phyloP scores from a whole-genome alignment of 495 filamentous ascomycete species.

The Apodospora peruviana region DNA sequence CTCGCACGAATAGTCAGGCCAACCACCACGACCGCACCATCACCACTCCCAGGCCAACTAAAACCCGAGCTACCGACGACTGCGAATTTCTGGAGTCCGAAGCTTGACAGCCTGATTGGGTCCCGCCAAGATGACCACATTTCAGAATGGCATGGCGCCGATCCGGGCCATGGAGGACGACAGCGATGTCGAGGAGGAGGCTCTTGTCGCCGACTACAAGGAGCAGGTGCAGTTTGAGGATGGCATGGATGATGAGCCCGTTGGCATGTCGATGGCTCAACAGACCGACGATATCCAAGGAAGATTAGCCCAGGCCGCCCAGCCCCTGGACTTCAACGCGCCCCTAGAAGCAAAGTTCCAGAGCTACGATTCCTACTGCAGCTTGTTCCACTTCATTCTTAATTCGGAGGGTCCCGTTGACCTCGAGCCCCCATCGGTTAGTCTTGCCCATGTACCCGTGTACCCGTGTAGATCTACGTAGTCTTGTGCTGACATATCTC shows the following conservation, averaged over 20 bases:
- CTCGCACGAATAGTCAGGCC: conserved; percentile 19
- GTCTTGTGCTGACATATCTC: conserved; percentile 11
- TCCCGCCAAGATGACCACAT: conserved; percentile 37
- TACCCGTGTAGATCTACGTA: not conserved
- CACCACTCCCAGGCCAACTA: not conserved
- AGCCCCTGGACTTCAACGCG: conserved; percentile 90
- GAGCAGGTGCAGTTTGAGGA: conserved; percentile 89
- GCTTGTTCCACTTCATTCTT: conserved; percentile 95
- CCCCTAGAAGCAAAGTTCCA: conserved; percentile 91
- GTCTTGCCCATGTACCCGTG: conserved; percentile 24
- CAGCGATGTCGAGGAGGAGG: conserved; percentile 91
- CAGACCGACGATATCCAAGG: conserved; percentile 80
- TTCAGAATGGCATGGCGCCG: conserved; percentile 46
- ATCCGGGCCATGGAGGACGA: conserved; percentile 62
- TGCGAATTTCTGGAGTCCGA: too few species aligned
- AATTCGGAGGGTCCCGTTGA: conserved; percentile 98
- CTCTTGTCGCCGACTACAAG: conserved; percentile 86
- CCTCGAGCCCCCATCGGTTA: conserved; percentile 88
- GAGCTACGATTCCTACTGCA: conserved; percentile 99
- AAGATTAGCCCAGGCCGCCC: conserved; percentile 81
- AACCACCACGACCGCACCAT: conserved; percentile 6
- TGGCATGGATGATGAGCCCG: conserved; percentile 71
- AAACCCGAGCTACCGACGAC: conserved; percentile 5
- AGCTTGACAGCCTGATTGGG: not conserved
- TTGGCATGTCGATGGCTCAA: conserved; percentile 45